A percentile compares a stretch with the other conserved stretches of the same genome.
These are phyloP conservation scores for Phialophora tarda DNA, from an alignment of 2,329 filamentous ascomycete genomes.

Conservation along the genomic window DNA sequence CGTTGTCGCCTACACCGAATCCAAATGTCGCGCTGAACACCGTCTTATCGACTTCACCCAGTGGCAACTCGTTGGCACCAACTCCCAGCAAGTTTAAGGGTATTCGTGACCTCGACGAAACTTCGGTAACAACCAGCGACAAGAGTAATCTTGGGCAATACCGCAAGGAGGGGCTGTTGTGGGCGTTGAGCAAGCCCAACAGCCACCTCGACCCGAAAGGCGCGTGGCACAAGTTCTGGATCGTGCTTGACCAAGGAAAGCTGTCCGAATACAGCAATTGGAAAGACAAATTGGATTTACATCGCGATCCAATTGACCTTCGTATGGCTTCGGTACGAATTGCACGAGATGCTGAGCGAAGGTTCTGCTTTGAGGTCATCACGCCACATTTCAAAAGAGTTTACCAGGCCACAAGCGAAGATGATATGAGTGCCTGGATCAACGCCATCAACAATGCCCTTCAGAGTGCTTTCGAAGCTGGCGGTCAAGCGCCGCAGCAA, in stretches of 20 bases:
- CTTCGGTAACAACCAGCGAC: slow-evolving; percentile 63
- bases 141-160: slow-evolving; percentile 64
- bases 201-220: slow-evolving; percentile 95
- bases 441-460: slow-evolving; percentile 90
- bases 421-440: slow-evolving; percentile 98
- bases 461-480: slow-evolving; percentile 91
- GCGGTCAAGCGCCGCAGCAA: slow-evolving; percentile 59
- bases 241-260: slow-evolving; percentile 94
- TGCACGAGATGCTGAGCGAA: slow-evolving; percentile 88
- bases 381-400: slow-evolving; percentile 95
- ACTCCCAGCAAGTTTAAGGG: slow-evolving; percentile 76
- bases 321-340: slow-evolving; percentile 96
- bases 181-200: slow-evolving; percentile 90
- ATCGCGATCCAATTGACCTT: slow-evolving; percentile 97
- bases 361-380: slow-evolving; percentile 98
- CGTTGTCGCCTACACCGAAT: slow-evolving; percentile 43
- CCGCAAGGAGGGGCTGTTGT: slow-evolving; percentile 90
- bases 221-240: slow-evolving; percentile 99
- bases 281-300: slow-evolving; percentile 95
- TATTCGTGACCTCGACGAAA: slow-evolving; percentile 89
- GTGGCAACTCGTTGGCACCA: slow-evolving; percentile 44
- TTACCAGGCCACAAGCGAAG: slow-evolving; percentile 96
- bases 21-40: slow-evolving; percentile 39
- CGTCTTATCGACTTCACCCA: slow-evolving; percentile 50
- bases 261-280: slow-evolving; percentile 98